Percentiles rank a stretch among this genome's conserved stretches.
These are phyloP conservation scores for Ambrosia artemisiifolia DNA, from an alignment of 129 eudicot species.

Conservation along the genomic window DNA sequence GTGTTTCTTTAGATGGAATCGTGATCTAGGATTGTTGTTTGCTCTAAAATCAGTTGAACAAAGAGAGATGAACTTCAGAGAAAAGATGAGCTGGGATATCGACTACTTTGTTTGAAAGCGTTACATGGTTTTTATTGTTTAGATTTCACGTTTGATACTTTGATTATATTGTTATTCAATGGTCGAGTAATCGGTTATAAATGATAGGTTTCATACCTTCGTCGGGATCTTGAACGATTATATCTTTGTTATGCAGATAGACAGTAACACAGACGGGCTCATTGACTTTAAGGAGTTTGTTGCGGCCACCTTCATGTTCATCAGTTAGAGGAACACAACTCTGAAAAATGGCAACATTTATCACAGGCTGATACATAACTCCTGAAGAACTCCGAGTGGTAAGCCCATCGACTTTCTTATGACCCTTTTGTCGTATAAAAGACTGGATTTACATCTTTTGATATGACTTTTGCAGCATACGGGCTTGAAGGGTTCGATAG, in stretches of 20 bases:
- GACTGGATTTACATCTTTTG: background rate
- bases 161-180: background rate
- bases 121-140: background rate
- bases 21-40: too few species aligned
- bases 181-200: background rate
- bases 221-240: background rate
- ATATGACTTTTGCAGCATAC: slow-evolving; percentile 44
- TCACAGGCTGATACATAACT: slow-evolving; percentile 83
- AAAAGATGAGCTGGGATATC: too few species aligned
- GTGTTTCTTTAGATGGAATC: too few species aligned
- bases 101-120: too few species aligned
- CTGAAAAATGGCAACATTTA: slow-evolving; percentile 76
- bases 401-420: background rate
- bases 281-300: slow-evolving; percentile 92
- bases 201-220: background rate
- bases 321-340: slow-evolving; percentile 82
- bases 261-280: slow-evolving; percentile 88
- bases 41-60: too few species aligned
- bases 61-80: too few species aligned
- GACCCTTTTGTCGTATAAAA: slow-evolving; percentile 6
- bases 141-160: background rate
- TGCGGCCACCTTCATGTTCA: slow-evolving; percentile 97
- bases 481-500: slow-evolving; percentile 74
- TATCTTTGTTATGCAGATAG: slow-evolving; percentile 62
- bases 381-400: slow-evolving; percentile 94